A percentile compares a stretch with the other conserved stretches of the same genome.
Conservation (phyloP, 1,284 basidiomycete genomes). For the Cutaneotrichosporon mucoides region DNA sequence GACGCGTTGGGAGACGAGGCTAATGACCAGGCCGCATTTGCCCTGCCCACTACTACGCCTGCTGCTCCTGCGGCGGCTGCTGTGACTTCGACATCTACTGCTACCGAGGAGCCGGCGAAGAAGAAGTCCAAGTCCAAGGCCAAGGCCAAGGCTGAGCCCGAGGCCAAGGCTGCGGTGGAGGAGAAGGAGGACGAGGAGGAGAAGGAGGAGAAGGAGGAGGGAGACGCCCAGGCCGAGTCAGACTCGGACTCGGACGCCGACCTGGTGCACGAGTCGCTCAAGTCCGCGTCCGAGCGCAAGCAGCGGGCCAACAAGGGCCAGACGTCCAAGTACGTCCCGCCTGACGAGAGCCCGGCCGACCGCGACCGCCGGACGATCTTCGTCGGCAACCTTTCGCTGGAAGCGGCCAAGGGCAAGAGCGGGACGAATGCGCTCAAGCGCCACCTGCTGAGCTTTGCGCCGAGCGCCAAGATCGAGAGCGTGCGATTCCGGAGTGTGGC, state of each 20-base stretch:
- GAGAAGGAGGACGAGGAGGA: constrained; percentile 6
- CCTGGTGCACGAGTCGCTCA: constrained; percentile 48
- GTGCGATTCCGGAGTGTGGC: constrained; percentile 86
- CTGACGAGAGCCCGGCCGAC: constrained; percentile 63
- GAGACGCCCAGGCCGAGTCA: constrained; percentile 22
- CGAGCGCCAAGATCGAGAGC: constrained; percentile 73
- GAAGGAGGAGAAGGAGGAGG: constrained; percentile 2
- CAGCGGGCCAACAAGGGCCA: no score
- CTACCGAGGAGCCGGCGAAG: not conserved
- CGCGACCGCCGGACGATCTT: constrained; percentile 82
- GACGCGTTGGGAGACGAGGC: no score
- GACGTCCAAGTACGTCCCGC: constrained; percentile 53
- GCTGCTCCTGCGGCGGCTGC: constrained; percentile 54
- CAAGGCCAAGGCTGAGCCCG: not conserved
- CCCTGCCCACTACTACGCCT: constrained; percentile 14
- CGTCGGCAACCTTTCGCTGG: constrained; percentile 81
- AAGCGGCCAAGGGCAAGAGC: constrained; percentile 64
- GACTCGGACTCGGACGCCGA: constrained; percentile 21
- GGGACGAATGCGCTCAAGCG: constrained; percentile 29
- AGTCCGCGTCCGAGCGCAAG: constrained; percentile 7
- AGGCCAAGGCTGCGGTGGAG: constrained; percentile 5
- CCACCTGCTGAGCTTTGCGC: constrained; percentile 66
- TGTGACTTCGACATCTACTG: no score
- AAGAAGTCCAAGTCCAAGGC: constrained; percentile 2
- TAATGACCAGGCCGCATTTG: constrained; percentile 29